These are phyloP conservation scores for Hericium rajendrae DNA, from an alignment of 768 basidiomycete genomes.

Conservation along the genomic window DNA sequence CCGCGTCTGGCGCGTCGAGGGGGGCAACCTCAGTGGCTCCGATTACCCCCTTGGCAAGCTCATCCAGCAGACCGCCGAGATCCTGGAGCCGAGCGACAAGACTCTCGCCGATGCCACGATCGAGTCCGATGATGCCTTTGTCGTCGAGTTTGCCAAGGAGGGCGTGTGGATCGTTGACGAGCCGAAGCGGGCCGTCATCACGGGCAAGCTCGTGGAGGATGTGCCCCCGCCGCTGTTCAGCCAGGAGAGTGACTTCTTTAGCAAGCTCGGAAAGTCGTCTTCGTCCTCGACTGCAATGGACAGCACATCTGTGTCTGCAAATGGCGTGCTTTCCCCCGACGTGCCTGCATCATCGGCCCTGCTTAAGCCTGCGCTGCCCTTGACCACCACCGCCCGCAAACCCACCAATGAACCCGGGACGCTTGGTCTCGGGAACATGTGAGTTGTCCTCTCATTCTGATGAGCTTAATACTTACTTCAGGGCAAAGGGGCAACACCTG, in stretches of 20 bases:
- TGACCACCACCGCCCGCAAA: slow-evolving; percentile 17
- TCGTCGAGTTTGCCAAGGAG: slow-evolving; percentile 62
- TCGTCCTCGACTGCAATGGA: slow-evolving; percentile 1
- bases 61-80: slow-evolving; percentile 24
- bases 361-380: slow-evolving; percentile 4
- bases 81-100: slow-evolving; percentile 36
- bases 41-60: slow-evolving; percentile 10
- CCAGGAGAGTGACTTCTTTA: slow-evolving; percentile 14
- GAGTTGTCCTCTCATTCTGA: slow-evolving; percentile 18
- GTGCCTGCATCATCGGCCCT: slow-evolving; percentile 4
- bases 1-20: slow-evolving; percentile 56
- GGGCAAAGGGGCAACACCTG: slow-evolving; percentile 80
- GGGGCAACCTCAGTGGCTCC: slow-evolving; percentile 8
- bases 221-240: slow-evolving; percentile 15
- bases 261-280: slow-evolving; percentile 5
- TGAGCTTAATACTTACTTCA: not conserved
- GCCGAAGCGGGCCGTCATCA: not conserved
- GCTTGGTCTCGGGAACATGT: slow-evolving; percentile 85
- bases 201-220: not conserved
- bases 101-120: slow-evolving; percentile 52
- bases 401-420: slow-evolving; percentile 55
- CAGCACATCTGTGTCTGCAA: slow-evolving; percentile 2
- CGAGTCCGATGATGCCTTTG: slow-evolving; percentile 57
- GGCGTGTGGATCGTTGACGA: slow-evolving; percentile 44
- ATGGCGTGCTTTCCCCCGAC: slow-evolving; percentile 10